Percentiles rank a stretch among this genome's conserved stretches.
These are phyloP conservation scores for Ganoderma boninense DNA, from an alignment of 1,284 basidiomycete species.

Conservation along the genomic window DNA sequence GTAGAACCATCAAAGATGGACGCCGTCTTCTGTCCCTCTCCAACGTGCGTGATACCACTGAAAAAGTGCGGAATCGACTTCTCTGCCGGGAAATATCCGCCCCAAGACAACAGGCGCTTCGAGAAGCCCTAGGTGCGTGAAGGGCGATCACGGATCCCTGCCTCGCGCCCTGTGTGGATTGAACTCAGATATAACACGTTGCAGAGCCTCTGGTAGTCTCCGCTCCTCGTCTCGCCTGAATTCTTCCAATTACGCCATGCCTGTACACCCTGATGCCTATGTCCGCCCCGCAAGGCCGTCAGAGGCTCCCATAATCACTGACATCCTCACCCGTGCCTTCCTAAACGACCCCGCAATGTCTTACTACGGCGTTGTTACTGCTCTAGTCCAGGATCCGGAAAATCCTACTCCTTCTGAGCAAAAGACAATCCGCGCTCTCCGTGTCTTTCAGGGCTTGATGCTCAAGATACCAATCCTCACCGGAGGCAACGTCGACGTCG, in stretches of 20 bases:
- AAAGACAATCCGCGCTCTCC: neutral
- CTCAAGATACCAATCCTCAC: neutral
- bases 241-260: conserved; percentile 1
- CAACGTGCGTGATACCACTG: neutral
- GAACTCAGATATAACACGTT: neutral
- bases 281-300: neutral
- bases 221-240: neutral
- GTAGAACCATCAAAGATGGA: neutral
- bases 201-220: neutral
- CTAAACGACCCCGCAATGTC: conserved; percentile 3
- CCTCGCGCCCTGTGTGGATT: neutral
- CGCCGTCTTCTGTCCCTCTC: neutral
- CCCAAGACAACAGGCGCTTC: neutral
- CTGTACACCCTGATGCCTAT: neutral
- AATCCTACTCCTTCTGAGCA: neutral
- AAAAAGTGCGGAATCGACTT: neutral
- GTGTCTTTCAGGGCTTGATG: neutral
- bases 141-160: too few relatives aligned
- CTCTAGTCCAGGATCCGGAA: neutral
- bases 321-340: conserved; percentile 2
- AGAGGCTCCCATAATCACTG: neutral
- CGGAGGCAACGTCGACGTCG: conserved; percentile 1
- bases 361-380: neutral
- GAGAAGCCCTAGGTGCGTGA: too few relatives aligned
- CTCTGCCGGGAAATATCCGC: neutral